Evolutionary conservation across 1,284 basidiomycete genomes (phyloP), one percentile per base, ranked within the genome.

Genomic region (Ceratobasidium papillatum): DNA sequence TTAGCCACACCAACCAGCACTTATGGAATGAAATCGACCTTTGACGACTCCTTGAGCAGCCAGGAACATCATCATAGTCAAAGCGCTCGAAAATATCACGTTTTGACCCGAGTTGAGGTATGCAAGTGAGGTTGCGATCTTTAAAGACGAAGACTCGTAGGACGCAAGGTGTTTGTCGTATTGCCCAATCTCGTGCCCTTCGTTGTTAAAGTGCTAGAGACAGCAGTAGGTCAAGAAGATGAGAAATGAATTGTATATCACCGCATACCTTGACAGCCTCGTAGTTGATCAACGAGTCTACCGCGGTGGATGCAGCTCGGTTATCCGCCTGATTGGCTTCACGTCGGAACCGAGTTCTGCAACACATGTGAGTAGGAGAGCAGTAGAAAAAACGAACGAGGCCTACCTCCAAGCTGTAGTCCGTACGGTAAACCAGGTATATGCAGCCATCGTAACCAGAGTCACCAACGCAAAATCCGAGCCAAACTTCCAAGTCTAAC

Each of bases 301-400:
- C 95, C 0, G 95, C 95, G 0, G 93, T 89, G 0, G 95, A 95
- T 0, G 98, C 98, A 12, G 95, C 96, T 80, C 93, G 93, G 83
- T 99, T 99, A 80, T 99, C 97, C 0, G 98, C 98, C 62, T 92
- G 90, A 82, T 99, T 99, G 0, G 97, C 97, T 78, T 98, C 89
- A 71, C 96, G 91, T 22, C 98, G 92, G 86, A 99, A 99, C 73
- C 90, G 89, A 0, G 96, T 99, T 77, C 96, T 95, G 17, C 62
- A 43, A 58, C 59, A 22, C 56, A 51, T 38, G 69, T 32, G 41
- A 19, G 65, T 34, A 19, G 22, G 11, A 47, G 3, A 61, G 14
- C 5, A 19, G 14, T 12, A 30, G 49, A 61, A 75, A n/a, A 30
- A 66, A 34, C 25, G 27, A 51, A 14, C 8, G 22, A 2, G 14